These are phyloP conservation scores for Geotrichum candidum DNA, from an alignment of 1,139 yeast species.

Conservation along the genomic window DNA sequence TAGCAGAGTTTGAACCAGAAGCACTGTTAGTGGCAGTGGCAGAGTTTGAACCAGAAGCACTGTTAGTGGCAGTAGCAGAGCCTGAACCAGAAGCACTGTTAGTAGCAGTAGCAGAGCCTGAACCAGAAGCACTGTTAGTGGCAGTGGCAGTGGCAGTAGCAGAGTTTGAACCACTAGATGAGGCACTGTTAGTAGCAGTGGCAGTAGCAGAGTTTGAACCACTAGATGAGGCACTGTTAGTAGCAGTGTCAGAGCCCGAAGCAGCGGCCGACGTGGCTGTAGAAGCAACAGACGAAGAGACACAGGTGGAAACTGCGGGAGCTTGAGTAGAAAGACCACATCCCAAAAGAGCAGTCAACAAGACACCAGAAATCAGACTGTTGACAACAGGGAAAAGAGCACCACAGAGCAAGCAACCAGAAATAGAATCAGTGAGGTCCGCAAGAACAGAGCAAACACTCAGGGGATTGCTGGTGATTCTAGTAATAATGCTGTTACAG, in stretches of 20 bases:
- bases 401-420: constrained; percentile 53
- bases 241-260: not conserved
- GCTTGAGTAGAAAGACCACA: not conserved
- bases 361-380: not conserved
- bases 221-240: too few relatives aligned
- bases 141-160: not conserved
- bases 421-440: constrained; percentile 18
- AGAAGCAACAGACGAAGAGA: not conserved
- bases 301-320: not conserved
- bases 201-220: too few relatives aligned
- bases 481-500: not conserved
- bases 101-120: too few relatives aligned
- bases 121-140: too few relatives aligned
- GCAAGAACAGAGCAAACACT: constrained; percentile 2
- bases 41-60: too few relatives aligned
- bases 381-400: constrained; percentile 6
- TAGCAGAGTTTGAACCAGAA: too few relatives aligned
- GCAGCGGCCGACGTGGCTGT: not conserved
- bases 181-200: too few relatives aligned
- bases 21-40: too few relatives aligned
- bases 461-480: not conserved
- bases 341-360: not conserved
- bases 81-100: too few relatives aligned
- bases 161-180: too few relatives aligned
- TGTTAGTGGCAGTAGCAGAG: too few relatives aligned